Evolutionary conservation across 345 rosid genomes (phyloP), one percentile per base, ranked within the genome.

Genomic region (Eucalyptus shirleyi): DNA sequence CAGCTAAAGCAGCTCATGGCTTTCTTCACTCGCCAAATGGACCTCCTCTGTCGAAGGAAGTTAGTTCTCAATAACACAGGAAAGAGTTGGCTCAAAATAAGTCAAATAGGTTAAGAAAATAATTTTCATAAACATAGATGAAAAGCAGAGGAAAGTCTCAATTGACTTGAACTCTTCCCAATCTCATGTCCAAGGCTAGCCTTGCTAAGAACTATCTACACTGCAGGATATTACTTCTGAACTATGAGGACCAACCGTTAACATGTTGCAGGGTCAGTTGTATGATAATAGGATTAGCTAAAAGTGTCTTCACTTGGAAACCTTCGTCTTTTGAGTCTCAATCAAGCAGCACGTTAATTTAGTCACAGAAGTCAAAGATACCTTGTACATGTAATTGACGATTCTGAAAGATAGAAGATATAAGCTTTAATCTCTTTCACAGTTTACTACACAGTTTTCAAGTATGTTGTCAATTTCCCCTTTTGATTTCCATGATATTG

Each of bases 1-100:
- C 99, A 96, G 82, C 96, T 87, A 83, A 98, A 97, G 92, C 99
- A 97, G 87, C 98, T 91, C 99, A 98, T 98, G 90, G 86, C 49
- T 34, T 34, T 37, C 45, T 86, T 50, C n/a, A n/a, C 85, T 77
- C 85, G 30, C 53, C 55, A 86, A 86, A 47, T 86, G 53, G 42
- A 51, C 56, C 42, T 86, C 87, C 59, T 19, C 37, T 86, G 51
- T 47, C 1, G 3, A 86, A 86, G 26, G 37, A 16, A 45, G 59
- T 49, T 30, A 86, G 23, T n/a, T 30, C 40, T 86, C 59, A 7
- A 86, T 16, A 86, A 28, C 24, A 49, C 40, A 15, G 40, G 34
- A 47, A 47, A 16, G 51, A 49, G n/a, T 28, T 47, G 53, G 59
- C 55, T 86, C 59, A 86, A 28, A 45, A 30, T 86, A 86, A 86